Evolutionary conservation across 345 rosid species (phyloP).

Genomic region (Gossypium ekmanianum): DNA sequence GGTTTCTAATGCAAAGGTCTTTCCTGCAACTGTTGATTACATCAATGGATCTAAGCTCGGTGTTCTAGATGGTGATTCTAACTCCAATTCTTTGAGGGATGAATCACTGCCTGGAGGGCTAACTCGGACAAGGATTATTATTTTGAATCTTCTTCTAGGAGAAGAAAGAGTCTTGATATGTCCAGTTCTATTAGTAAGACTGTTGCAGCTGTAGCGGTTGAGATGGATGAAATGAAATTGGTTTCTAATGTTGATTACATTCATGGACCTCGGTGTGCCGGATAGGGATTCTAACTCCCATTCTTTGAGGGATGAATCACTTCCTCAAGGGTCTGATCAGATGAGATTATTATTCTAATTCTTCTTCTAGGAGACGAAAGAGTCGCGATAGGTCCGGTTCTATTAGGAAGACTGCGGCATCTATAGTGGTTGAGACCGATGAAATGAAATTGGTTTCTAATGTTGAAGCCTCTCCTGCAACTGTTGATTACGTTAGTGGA

Average conservation of each 20-base stretch:
- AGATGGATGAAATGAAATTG: not conserved
- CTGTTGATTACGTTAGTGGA: not conserved
- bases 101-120: constrained; percentile 26
- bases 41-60: constrained; percentile 40
- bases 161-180: not conserved
- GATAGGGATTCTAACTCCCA: constrained; percentile 55
- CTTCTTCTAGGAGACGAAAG: constrained; percentile 6
- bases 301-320: not conserved
- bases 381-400: not conserved
- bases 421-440: not conserved
- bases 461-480: not conserved
- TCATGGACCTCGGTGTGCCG: not conserved
- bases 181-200: not conserved
- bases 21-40: constrained; percentile 59
- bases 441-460: not conserved
- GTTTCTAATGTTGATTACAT: not conserved
- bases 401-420: not conserved
- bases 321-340: not conserved
- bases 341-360: not conserved
- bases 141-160: not conserved
- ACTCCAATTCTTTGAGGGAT: constrained; percentile 71
- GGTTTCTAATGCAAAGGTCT: constrained; percentile 61
- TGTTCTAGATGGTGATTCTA: constrained; percentile 44
- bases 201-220: not conserved
- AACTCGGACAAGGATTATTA: not conserved